Evolutionary conservation across 768 basidiomycete species (phyloP), one percentile per base, ranked within the genome.

Genomic region (Panellus pusillus): DNA sequence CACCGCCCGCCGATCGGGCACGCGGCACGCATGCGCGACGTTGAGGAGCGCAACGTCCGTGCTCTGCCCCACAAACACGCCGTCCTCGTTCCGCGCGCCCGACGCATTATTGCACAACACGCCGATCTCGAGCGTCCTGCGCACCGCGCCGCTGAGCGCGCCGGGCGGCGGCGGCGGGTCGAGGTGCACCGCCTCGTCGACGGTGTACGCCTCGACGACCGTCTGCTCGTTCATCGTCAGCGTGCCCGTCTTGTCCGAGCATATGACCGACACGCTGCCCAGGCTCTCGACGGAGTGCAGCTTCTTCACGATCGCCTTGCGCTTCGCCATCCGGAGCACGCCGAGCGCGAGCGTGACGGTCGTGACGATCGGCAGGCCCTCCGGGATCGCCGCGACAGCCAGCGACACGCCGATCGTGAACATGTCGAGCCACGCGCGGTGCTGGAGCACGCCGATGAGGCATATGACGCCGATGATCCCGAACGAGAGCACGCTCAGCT

Each of bases 401-500:
- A 98, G 81, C 1, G 95, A 98, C 3, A 98, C 95, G 76, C 95
- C 95, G 57, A 98, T 98, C 9, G 95, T 98, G 66, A 98, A 98
- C 96, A 98, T 98, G 43, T 96, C 95, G 11, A 98, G 73, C 95
- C 93, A 97, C 9, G 88, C 81, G 17, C 96, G 79, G 36, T 83
- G 75, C 65, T 98, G 95, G 57, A 86, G 71, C 14, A 95, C 83
- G 8, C 95, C 96, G 57, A 98, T 87, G 47, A 98, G 69, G 69
- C 91, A 91, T 45, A 98, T 98, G 32, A 97, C 68, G 5, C 95
- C 95, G 59, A 98, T 98, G 45, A 98, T 80, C n/a, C 84, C 89
- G 60, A 98, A 98, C 3, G 94, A 97, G 55, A 94, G 66, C 24
- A 93, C n/a, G n/a, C n/a, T 74, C 1, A 98, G 80, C 57, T 90